A percentile compares a stretch with the other conserved stretches of the same genome.
Evolutionary conservation across 768 basidiomycete species (phyloP).

Genomic region (Tulasnella sp.): DNA sequence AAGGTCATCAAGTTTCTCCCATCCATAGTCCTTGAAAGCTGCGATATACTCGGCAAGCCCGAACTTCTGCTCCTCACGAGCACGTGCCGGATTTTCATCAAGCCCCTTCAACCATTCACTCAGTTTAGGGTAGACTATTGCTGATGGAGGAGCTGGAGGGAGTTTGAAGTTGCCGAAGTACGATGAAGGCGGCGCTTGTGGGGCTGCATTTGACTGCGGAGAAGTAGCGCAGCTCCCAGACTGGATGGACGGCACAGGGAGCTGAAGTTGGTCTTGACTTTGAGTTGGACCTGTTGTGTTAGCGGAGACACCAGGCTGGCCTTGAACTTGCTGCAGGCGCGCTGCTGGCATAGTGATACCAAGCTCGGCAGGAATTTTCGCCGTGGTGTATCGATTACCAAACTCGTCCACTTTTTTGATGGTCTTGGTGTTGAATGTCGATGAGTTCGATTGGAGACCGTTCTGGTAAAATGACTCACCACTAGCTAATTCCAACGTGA

Average conservation of each 20-base stretch:
- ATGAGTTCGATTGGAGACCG: neutral
- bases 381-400: neutral
- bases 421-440: neutral
- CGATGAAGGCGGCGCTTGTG: neutral
- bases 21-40: neutral
- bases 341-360: neutral
- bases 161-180: neutral
- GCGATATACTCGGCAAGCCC: neutral
- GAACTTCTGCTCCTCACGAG: neutral
- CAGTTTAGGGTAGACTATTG: neutral
- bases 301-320: neutral
- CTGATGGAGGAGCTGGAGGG: neutral
- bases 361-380: neutral
- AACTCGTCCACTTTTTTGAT: neutral
- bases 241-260: neutral
- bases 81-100: neutral
- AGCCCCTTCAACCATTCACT: neutral
- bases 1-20: neutral
- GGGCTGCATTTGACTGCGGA: neutral
- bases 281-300: neutral
- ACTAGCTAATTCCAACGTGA: neutral
- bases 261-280: neutral
- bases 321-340: neutral
- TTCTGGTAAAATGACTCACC: neutral
- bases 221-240: neutral